Evolutionary conservation across 305 asterid genomes (phyloP), one percentile per base, ranked within the genome.

Genomic region (Euphrasia arctica): DNA sequence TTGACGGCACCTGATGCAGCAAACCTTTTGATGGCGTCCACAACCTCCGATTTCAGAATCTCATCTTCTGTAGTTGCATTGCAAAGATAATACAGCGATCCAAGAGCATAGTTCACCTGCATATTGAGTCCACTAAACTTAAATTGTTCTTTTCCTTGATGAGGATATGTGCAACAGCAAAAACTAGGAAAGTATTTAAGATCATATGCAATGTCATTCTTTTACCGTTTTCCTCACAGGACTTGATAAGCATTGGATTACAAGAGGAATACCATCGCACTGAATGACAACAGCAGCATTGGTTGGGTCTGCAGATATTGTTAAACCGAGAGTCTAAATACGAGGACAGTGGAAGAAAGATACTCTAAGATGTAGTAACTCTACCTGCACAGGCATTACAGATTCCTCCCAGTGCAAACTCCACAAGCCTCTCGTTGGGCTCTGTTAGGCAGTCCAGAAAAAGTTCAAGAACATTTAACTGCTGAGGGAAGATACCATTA

Each of bases 371-470:
- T 52, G 34, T 68, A 61, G 14, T n/a, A 50, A 51, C 22, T 51
- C 72, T 78, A 89, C 96, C 97, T n/a, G 81, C 89, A 79, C 87
- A 83, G 22, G 95, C 79, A 72, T 92, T 92, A 83, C 95, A 92
- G 67, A 92, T 84, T 57, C 98, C 97, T 50, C 96, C 97, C 22
- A 82, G 62, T 67, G 97, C 95, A 80, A 92, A 89, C 75, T 89
- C 96, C 72, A 87, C 83, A 60, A 90, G 95, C 79, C 74, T 84
- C 85, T 90, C 96, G 56, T 78, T 92, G 22, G 96, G 89, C 81
- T 92, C 98, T 1, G 95, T 87, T 64, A 90, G 65, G 81, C 97
- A 87, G 87, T 92, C 98, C 56, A 92, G 79, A 70, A 92, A 92
- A 70, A 87, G 97, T 77, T 92, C 98, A 78, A 92, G 74, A 63